These are phyloP conservation scores for Nevesoporus exiguus DNA, from an alignment of 768 basidiomycete species.

Conservation along the genomic window DNA sequence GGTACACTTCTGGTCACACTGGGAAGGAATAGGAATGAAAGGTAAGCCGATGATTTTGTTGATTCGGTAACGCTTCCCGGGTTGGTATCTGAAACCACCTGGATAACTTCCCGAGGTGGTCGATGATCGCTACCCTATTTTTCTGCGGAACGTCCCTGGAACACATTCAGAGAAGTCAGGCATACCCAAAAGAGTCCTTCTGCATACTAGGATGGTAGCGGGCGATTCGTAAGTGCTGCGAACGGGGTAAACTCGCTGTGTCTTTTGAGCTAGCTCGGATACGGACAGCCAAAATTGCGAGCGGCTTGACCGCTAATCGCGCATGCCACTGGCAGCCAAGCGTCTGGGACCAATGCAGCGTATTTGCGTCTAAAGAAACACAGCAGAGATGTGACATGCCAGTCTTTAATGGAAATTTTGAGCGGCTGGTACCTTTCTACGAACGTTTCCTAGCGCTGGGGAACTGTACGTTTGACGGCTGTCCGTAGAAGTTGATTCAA, in stretches of 20 bases:
- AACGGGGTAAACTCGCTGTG: background rate
- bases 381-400: background rate
- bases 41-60: background rate
- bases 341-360: background rate
- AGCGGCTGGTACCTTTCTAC: background rate
- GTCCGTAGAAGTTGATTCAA: background rate
- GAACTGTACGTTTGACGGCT: background rate
- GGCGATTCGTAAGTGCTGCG: background rate
- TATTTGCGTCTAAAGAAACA: background rate
- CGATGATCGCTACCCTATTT: background rate
- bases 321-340: too few species aligned
- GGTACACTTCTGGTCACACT: background rate
- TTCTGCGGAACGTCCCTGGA: background rate
- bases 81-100: background rate
- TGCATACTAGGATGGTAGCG: background rate
- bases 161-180: background rate
- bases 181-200: background rate
- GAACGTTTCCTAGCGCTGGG: background rate
- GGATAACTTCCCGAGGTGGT: background rate
- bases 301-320: background rate
- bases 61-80: too few species aligned
- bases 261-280: background rate
- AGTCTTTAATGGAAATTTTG: background rate
- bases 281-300: background rate
- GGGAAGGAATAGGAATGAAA: background rate